Evolutionary conservation across 371 early-diverging fungal species (phyloP).

Genomic region (Sporodiniella umbellata): DNA sequence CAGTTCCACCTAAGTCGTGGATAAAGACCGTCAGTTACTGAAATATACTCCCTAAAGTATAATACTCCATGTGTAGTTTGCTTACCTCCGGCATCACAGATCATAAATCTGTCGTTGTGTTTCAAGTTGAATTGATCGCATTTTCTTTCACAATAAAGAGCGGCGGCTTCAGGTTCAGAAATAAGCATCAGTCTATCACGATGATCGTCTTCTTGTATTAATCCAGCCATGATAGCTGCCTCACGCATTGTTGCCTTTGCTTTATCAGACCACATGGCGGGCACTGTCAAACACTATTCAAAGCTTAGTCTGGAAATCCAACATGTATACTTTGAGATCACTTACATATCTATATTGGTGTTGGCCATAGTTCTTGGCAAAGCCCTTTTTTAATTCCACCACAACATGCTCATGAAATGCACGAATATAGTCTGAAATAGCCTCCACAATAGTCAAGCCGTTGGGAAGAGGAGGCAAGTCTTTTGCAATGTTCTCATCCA

Average conservation of each 20-base stretch:
- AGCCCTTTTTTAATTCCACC: slow-evolving; percentile 36
- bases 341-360: slow-evolving; percentile 42
- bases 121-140: slow-evolving; percentile 44
- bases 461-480: slow-evolving; percentile 41
- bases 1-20: slow-evolving; percentile 35
- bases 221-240: slow-evolving; percentile 42
- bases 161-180: slow-evolving; percentile 53
- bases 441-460: slow-evolving; percentile 43
- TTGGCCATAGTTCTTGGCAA: slow-evolving; percentile 42
- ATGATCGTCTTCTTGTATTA: slow-evolving; percentile 37
- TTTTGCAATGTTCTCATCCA: slow-evolving; percentile 42
- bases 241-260: slow-evolving; percentile 52
- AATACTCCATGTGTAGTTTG: too few species aligned
- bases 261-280: slow-evolving; percentile 52
- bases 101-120: slow-evolving; percentile 49
- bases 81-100: slow-evolving; percentile 55
- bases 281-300: slow-evolving; percentile 54
- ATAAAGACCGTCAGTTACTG: too few species aligned
- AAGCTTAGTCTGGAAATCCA: too few species aligned
- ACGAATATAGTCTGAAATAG: slow-evolving; percentile 45
- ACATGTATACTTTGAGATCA: not conserved
- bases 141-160: slow-evolving; percentile 51
- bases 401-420: slow-evolving; percentile 43
- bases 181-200: slow-evolving; percentile 45
- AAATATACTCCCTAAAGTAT: too few species aligned